phyloP scores from a whole-genome alignment of 805 yeast species.

The Wickerhamiella alocasiicola region DNA sequence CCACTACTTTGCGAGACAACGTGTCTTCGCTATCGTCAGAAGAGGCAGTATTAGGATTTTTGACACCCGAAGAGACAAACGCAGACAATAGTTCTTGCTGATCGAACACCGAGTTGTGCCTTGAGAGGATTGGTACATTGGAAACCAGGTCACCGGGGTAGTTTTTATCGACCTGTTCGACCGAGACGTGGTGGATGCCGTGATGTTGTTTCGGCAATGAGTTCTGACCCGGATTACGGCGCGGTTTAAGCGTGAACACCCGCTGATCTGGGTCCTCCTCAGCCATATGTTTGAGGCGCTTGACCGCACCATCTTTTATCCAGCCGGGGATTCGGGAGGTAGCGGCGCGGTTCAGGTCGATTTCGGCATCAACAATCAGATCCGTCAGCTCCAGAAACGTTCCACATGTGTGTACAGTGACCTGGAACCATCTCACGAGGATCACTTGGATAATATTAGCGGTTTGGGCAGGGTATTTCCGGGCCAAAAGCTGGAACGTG shows the following conservation, averaged over 20 bases:
- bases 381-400: constrained; percentile 71
- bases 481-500: constrained; percentile 60
- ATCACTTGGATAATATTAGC: constrained; percentile 93
- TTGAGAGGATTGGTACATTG: constrained; percentile 48
- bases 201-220: not conserved
- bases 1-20: constrained; percentile 17
- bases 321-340: constrained; percentile 48
- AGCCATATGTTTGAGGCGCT: constrained; percentile 27
- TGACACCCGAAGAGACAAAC: not conserved
- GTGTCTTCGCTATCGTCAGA: constrained; percentile 16
- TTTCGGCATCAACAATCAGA: constrained; percentile 70
- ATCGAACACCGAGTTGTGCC: constrained; percentile 10
- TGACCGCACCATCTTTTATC: constrained; percentile 45
- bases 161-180: constrained; percentile 14
- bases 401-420: constrained; percentile 84
- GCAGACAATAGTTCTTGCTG: constrained; percentile 5
- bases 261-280: constrained; percentile 16
- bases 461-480: constrained; percentile 74
- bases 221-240: constrained; percentile 9
- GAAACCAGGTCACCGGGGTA: constrained; percentile 82
- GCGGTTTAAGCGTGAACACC: constrained; percentile 14
- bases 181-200: constrained; percentile 10
- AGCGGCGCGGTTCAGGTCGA: constrained; percentile 41
- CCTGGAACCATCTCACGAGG: constrained; percentile 71
- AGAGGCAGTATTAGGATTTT: not conserved